Evolutionary conservation across 2,329 filamentous ascomycete species (phyloP), one percentile per base, ranked within the genome.

Genomic region (Ophiocordyceps sinensis): DNA sequence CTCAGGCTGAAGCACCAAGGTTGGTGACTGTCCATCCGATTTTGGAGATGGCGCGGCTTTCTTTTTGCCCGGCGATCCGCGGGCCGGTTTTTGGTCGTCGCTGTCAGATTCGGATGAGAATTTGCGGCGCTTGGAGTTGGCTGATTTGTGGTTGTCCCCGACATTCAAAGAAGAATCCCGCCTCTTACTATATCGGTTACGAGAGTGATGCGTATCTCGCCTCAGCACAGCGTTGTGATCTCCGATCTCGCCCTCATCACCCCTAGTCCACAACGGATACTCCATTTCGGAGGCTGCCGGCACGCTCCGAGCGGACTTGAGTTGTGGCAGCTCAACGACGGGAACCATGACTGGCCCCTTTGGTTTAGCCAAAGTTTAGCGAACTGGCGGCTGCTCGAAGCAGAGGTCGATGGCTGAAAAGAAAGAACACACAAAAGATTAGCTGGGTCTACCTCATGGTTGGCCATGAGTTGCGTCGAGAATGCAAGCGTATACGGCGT

Each of bases 211-310:
- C 14, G 32, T n/a, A 7, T 6, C 37, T 13, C 36, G 38, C 28
- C 31, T 43, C 39, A 15, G 6, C 15, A 19, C 23, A 7, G 28
- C 29, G 3, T 38, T 10, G 8, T 23, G 39, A 23, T 14, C 36
- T 9, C 42, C 38, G 9, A 34, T 28, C 19, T 49, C 45, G 39
- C 37, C 44, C 4, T 48, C 51, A 34, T 57, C 55, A n/a, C 43
- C 53, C 19, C 45, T 46, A 13, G 55, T 57, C 55, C 55, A 58
- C 8, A 45, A 41, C 2, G 51, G 52, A 8, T 52, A 39, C 30
- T 39, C 39, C 19, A 37, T 35, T 6, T 14, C 34, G 23, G 36
- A 6, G 6, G 12, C 13, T 11, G 21, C 17, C 11, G 19, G 12
- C 28, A 31, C 40, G n/a, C 17, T 17, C 19, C 36, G 43, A 43